Evolutionary conservation across 1,284 basidiomycete species (phyloP), one percentile per base, ranked within the genome.

Genomic region (Sanghuangporus sanghuang): DNA sequence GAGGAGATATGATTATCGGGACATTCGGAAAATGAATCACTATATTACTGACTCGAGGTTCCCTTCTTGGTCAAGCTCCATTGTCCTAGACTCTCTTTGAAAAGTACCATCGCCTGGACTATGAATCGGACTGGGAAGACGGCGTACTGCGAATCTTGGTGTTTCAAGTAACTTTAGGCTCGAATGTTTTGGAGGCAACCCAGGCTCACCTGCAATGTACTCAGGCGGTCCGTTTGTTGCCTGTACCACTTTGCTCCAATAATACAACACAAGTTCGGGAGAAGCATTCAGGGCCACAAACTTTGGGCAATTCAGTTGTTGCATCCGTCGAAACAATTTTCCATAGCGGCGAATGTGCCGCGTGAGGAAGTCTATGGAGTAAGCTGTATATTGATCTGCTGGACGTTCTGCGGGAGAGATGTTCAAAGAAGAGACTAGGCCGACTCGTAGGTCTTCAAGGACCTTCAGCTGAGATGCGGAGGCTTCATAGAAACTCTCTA

Each of bases 41-140:
- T n/a, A 70, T 80, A 66, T 82, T 81, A 66, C 80, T 78, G 62
- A 85, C 88, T n/a, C 76, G 71, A 6, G 79, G 78, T 2, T 32
- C 86, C 86, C 65, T 84, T 81, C 69, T 84, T 85, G 61, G 83
- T 74, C 3, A 86, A 83, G 1, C 85, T 81, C 89, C 89, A 92
- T 70, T 87, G 87, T 18, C 84, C 80, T 21, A 92, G 78, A 66
- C 84, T 90, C 64, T 95, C 93, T 72, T 92, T 94, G 79, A 96
- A 95, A 2, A 96, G 76, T 1, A 92, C 86, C 85, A 96, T 88
- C 0, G 90, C 91, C 68, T 95, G 89, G 0, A 96, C 88, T 61
- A 96, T 78, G 71, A 93, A 89, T 5, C 88, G 84, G n/a, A 89
- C 78, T 32, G 92, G 91, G 71, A 85, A 92, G 0, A 86, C 74